Conservation (phyloP, 2,329 filamentous ascomycete species). For the Sarocladium strictum region DNA sequence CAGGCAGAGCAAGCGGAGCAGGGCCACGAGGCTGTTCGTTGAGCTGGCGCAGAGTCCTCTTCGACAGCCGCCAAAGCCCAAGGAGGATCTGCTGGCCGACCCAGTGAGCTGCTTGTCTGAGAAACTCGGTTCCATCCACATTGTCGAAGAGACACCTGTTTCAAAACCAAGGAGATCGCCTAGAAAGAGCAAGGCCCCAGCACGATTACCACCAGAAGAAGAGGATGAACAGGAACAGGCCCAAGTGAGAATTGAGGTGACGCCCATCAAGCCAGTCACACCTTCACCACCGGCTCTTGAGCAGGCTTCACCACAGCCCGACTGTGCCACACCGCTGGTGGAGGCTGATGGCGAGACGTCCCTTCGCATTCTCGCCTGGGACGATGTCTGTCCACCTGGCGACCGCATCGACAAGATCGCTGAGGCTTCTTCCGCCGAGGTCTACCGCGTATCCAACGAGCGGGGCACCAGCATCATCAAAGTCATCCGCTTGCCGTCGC, state of each 20-base stretch:
- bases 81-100: slow-evolving; percentile 16
- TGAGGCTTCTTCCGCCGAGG: slow-evolving; percentile 61
- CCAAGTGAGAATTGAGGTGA: background rate
- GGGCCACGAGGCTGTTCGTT: slow-evolving; percentile 42
- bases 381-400: slow-evolving; percentile 48
- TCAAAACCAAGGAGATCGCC: slow-evolving; percentile 13
- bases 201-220: background rate
- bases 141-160: slow-evolving; percentile 16
- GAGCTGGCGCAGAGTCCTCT: slow-evolving; percentile 46
- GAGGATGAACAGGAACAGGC: background rate
- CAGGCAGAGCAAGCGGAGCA: slow-evolving; percentile 40
- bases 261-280: background rate
- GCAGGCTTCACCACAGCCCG: background rate
- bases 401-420: slow-evolving; percentile 57
- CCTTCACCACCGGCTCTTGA: background rate
- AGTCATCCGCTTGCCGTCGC: slow-evolving; percentile 52
- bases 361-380: slow-evolving; percentile 46
- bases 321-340: background rate
- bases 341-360: slow-evolving; percentile 14
- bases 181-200: slow-evolving; percentile 10
- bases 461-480: slow-evolving; percentile 60
- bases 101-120: slow-evolving; percentile 27
- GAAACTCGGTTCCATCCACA: slow-evolving; percentile 25
- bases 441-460: slow-evolving; percentile 56
- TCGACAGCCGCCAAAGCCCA: slow-evolving; percentile 21